Evolutionary conservation across 2,329 filamentous ascomycete species (phyloP).

Genomic region (Cladosporium sp.): DNA sequence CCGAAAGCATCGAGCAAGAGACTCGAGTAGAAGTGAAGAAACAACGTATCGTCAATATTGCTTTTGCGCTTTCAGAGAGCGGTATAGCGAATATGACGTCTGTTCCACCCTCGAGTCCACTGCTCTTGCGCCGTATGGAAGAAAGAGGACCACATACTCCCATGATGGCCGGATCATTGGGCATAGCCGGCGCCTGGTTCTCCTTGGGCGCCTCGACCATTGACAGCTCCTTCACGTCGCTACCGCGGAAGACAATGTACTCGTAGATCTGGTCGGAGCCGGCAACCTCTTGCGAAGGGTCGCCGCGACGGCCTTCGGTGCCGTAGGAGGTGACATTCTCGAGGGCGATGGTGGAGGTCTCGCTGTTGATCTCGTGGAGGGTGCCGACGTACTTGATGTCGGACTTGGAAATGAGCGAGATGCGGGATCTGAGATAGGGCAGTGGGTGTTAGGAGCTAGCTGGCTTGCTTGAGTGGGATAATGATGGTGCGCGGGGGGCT

Average conservation of each 20-base stretch:
- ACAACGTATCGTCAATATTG: conserved; percentile 94
- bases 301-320: conserved; percentile 81
- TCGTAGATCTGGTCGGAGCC: conserved; percentile 89
- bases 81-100: conserved; percentile 81
- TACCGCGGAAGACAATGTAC: conserved; percentile 97
- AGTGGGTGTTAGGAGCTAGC: not conserved
- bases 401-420: conserved; percentile 95
- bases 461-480: not conserved
- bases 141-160: conserved; percentile 54
- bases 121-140: conserved; percentile 19
- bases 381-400: conserved; percentile 95
- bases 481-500: conserved; percentile 26
- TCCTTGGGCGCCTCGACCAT: conserved; percentile 74
- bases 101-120: conserved; percentile 74
- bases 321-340: conserved; percentile 95
- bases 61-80: conserved; percentile 90
- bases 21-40: conserved; percentile 95
- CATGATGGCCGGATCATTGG: conserved; percentile 93
- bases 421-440: conserved; percentile 67
- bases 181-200: conserved; percentile 71
- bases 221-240: conserved; percentile 95
- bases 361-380: conserved; percentile 96
- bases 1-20: not conserved
- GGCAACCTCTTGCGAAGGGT: conserved; percentile 75
- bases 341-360: conserved; percentile 92